Evolutionary conservation across 495 filamentous ascomycete species (phyloP).

Genomic region (Aspergillus funiculosus): DNA sequence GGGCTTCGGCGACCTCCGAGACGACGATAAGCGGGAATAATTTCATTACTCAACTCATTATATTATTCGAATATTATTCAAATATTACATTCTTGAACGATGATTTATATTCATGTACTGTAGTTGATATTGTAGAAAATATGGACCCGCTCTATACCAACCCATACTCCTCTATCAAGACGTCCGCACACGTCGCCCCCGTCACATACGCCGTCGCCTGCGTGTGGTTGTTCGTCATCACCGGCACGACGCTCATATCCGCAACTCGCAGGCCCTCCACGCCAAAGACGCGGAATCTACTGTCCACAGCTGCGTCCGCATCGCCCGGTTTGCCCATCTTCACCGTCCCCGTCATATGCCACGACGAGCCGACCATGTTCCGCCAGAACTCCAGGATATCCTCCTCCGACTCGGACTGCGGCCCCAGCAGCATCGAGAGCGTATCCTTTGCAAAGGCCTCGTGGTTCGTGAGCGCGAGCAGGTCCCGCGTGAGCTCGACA

Average conservation of each 20-base stretch:
- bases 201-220: slow-evolving; percentile 29
- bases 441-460: slow-evolving; percentile 45
- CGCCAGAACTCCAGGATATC: slow-evolving; percentile 48
- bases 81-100: no score
- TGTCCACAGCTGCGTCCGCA: slow-evolving; percentile 50
- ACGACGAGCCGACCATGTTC: slow-evolving; percentile 29
- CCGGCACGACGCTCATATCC: slow-evolving; percentile 60
- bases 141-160: no score
- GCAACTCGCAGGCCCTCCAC: slow-evolving; percentile 52
- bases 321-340: slow-evolving; percentile 54
- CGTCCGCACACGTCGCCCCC: slow-evolving; percentile 3
- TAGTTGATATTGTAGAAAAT: no score
- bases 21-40: no score
- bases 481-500: slow-evolving; percentile 47
- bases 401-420: slow-evolving; percentile 49
- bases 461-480: slow-evolving; percentile 37
- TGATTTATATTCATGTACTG: no score
- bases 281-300: slow-evolving; percentile 48
- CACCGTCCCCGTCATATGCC: slow-evolving; percentile 57
- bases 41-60: no score
- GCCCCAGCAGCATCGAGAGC: slow-evolving; percentile 34
- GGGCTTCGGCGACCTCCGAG: no score
- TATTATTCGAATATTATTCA: no score
- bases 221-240: slow-evolving; percentile 44
- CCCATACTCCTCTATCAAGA: slow-evolving; percentile 10